Conservation (phyloP, 495 filamentous ascomycete genomes). For the Physcia stellaris region DNA sequence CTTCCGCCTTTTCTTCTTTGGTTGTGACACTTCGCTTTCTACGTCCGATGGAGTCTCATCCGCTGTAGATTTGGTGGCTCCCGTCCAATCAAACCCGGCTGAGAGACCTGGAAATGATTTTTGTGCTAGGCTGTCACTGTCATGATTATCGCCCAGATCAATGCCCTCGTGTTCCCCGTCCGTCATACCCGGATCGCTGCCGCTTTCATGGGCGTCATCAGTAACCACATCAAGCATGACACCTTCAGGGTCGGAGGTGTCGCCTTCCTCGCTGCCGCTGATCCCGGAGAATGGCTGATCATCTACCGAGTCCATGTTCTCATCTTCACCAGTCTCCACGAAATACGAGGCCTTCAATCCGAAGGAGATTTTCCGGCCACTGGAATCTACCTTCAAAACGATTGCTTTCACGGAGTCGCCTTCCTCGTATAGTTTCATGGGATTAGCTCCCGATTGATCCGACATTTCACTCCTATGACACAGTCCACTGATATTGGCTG, state of each 20-base stretch:
- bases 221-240: background rate
- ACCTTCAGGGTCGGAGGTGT: background rate
- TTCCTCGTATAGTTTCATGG: slow-evolving; percentile 68
- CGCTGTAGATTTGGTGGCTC: slow-evolving; percentile 34
- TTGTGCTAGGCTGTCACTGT: background rate
- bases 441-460: slow-evolving; percentile 62
- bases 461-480: slow-evolving; percentile 88
- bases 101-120: slow-evolving; percentile 12
- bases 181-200: slow-evolving; percentile 3
- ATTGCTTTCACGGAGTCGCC: slow-evolving; percentile 87
- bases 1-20: slow-evolving; percentile 67
- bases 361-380: slow-evolving; percentile 66
- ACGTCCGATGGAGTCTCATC: slow-evolving; percentile 18
- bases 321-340: slow-evolving; percentile 38
- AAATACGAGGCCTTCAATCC: slow-evolving; percentile 91
- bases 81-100: slow-evolving; percentile 82
- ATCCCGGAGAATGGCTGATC: slow-evolving; percentile 13
- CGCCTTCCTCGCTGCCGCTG: background rate
- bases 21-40: slow-evolving; percentile 25
- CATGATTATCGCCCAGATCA: background rate
- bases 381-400: slow-evolving; percentile 60
- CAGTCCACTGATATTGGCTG: slow-evolving; percentile 74
- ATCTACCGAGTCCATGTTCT: slow-evolving; percentile 30
- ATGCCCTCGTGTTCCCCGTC: background rate
- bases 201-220: background rate